phyloP scores from a whole-genome alignment of 305 asterid species.

The Solanum chacoense region DNA sequence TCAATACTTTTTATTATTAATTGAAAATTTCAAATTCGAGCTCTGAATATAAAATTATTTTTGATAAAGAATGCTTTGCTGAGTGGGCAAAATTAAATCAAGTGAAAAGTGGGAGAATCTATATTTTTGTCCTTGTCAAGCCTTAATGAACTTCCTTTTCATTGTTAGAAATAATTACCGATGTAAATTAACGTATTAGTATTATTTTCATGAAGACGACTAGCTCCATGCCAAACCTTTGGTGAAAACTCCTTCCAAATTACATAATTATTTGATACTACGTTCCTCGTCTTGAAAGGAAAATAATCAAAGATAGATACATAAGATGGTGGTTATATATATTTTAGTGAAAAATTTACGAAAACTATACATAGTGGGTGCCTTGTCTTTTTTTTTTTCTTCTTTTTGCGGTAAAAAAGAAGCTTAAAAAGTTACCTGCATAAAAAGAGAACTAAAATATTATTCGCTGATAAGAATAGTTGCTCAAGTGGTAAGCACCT shows the following conservation, averaged over 20 bases:
- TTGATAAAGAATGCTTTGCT: neutral
- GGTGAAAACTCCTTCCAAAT: neutral
- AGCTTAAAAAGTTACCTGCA: neutral
- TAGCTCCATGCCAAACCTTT: neutral
- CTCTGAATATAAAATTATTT: neutral
- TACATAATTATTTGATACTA: neutral
- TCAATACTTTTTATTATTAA: too few species aligned
- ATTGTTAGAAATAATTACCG: neutral
- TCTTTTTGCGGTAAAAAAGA: neutral
- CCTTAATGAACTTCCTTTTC: neutral
- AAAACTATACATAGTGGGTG: neutral
- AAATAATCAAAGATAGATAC: neutral
- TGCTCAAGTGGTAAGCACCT: neutral
- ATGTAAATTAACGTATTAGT: neutral
- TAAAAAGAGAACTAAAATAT: neutral
- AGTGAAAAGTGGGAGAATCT: neutral
- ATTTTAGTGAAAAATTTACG: too few species aligned
- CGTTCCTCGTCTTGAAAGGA: neutral
- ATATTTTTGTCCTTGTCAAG: neutral
- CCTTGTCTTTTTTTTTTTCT: neutral
- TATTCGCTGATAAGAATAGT: neutral
- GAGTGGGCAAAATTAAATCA: neutral
- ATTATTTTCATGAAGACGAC: neutral
- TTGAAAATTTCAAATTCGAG: too few species aligned
- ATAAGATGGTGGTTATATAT: neutral